A percentile compares a stretch with the other conserved stretches of the same genome.
phyloP scores from a whole-genome alignment of 2,329 filamentous ascomycete genomes.

The Hypomyces rosellus region DNA sequence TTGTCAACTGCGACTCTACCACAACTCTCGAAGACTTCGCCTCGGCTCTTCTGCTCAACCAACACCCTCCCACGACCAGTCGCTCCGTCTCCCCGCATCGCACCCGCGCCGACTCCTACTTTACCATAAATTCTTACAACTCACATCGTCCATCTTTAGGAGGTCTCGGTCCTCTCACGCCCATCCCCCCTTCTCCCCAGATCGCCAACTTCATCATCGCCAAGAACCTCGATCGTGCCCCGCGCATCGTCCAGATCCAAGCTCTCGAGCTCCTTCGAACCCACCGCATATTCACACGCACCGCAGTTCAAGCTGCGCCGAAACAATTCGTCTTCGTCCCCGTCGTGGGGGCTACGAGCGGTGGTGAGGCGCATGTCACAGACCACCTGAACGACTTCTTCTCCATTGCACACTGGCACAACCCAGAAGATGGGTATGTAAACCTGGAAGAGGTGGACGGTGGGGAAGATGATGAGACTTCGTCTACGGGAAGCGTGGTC shows the following conservation, averaged over 20 bases:
- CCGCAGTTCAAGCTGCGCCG: constrained; percentile 66
- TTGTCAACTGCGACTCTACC: constrained; percentile 65
- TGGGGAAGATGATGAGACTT: constrained; percentile 25
- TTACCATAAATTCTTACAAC: constrained; percentile 23
- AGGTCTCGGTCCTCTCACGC: constrained; percentile 22
- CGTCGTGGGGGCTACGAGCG: constrained; percentile 49
- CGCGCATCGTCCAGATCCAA: constrained; percentile 76
- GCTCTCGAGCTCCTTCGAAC: constrained; percentile 71
- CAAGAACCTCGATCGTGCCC: constrained; percentile 68
- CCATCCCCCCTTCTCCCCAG: constrained; percentile 24
- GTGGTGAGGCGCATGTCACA: constrained; percentile 44
- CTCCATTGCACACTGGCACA: constrained; percentile 82
- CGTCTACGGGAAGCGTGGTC: constrained; percentile 41
- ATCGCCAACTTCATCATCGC: constrained; percentile 82
- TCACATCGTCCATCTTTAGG: constrained; percentile 18
- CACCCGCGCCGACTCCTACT: constrained; percentile 25
- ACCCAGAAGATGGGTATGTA: constrained; percentile 62
- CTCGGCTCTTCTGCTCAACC: constrained; percentile 54
- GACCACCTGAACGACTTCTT: constrained; percentile 72
- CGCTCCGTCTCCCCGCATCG: constrained; percentile 21
- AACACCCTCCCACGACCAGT: constrained; percentile 14
- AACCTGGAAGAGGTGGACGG: constrained; percentile 60
- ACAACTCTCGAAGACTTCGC: constrained; percentile 80
- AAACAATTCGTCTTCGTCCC: constrained; percentile 75
- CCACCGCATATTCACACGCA: constrained; percentile 69